Evolutionary conservation across 345 rosid species (phyloP), one percentile per base, ranked within the genome.

Genomic region (Eucalyptus regnans): DNA sequence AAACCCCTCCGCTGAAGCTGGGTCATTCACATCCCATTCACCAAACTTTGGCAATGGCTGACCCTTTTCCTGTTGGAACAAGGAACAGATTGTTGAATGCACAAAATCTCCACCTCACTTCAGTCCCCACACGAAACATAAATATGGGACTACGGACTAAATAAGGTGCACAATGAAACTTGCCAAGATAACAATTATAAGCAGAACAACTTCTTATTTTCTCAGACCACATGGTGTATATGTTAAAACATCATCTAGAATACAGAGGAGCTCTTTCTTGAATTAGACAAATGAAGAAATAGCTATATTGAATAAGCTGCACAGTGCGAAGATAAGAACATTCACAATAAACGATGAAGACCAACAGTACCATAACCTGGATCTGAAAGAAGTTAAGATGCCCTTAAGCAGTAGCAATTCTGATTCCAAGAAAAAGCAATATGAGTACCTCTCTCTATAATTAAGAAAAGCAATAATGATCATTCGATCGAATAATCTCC

Each of bases 11-110:
- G 99, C 99, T 22, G 99, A 93, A 50, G 97, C 96, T 83, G 99
- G 99, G 91, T 97, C 96, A 90, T 91, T 95, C 68, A 96, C 98
- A 88, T 97, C 99, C 99, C 99, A 97, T 92, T 97, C 99, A 86
- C 99, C 99, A 86, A 97, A 97, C 92, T 96, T 97, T 50, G 99
- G 99, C 90, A 96, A 94, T 86, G 94, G 96, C 88, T 94, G 96
- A 89, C 98, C 99, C 91, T 90, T 92, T 58, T 97, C 98, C 96
- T 95, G 94, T 88, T 22, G 50, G 66, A 50, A 46, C 49, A 52
- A 54, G 60, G 25, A 48, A 88, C 18, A 41, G 50, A 58, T 23
- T 29, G 50, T 52, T 50, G 54, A 81, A 51, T 37, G 79, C 88
- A 14, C 48, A 41, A 76, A 76, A 76, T 41, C 29, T 76, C 7